These are phyloP conservation scores for Xylaria digitata DNA, from an alignment of 2,329 filamentous ascomycete species.

Conservation along the genomic window DNA sequence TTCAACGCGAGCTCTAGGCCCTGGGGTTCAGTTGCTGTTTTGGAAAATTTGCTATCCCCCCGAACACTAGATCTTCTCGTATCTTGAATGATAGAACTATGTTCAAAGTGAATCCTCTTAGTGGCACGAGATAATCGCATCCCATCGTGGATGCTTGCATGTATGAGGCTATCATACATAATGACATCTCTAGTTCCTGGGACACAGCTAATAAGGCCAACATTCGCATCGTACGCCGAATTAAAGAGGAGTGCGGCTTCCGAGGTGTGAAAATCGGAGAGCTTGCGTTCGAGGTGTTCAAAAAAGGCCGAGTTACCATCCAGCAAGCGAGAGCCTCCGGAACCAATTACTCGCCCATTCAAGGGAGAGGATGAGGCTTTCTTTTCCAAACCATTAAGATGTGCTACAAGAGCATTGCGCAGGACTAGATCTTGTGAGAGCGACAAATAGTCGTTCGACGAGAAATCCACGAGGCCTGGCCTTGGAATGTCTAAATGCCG, in stretches of 20 bases:
- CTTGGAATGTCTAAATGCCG: conserved; percentile 68
- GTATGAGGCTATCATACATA: conserved; percentile 79
- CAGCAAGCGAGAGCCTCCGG: conserved; percentile 64
- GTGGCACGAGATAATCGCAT: conserved; percentile 73
- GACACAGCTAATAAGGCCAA: conserved; percentile 69
- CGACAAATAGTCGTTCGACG: conserved; percentile 84
- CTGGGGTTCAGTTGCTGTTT: background rate
- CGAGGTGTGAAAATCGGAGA: conserved; percentile 62
- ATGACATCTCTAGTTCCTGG: conserved; percentile 71
- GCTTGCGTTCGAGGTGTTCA: conserved; percentile 58
- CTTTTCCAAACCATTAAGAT: conserved; percentile 12
- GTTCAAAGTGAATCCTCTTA: conserved; percentile 62
- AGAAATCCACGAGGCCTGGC: conserved; percentile 77
- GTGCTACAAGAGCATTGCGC: conserved; percentile 53
- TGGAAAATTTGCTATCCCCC: background rate
- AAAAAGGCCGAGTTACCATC: conserved; percentile 62
- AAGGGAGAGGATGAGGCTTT: conserved; percentile 25
- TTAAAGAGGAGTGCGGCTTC: conserved; percentile 63
- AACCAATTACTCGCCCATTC: conserved; percentile 51
- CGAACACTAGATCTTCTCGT: background rate
- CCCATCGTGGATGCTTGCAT: conserved; percentile 82
- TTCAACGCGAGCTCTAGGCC: conserved; percentile 47
- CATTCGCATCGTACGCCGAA: conserved; percentile 74
- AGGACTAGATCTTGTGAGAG: conserved; percentile 65
- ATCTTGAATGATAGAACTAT: conserved; percentile 61